phyloP scores from a whole-genome alignment of 768 basidiomycete species.

The Panus rudis region DNA sequence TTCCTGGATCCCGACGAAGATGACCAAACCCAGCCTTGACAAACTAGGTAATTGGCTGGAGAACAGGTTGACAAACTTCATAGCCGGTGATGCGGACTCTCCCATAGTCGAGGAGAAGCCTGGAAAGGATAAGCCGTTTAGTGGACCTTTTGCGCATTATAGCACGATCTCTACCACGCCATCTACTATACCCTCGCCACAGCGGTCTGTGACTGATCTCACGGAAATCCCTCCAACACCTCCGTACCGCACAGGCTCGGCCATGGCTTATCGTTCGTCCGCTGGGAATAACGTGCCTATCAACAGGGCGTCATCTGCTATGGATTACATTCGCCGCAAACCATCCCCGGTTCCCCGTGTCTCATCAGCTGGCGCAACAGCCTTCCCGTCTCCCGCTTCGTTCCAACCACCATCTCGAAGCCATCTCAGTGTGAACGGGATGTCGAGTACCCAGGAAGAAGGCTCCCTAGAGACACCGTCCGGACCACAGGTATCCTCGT shows the following conservation, averaged over 20 bases:
- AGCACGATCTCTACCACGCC: constrained; percentile 78
- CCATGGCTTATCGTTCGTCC: constrained; percentile 50
- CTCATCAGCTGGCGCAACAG: constrained; percentile 42
- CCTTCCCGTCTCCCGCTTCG: constrained; percentile 22
- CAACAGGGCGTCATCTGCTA: constrained; percentile 71
- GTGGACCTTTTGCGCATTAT: constrained; percentile 90
- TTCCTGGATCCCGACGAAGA: constrained; percentile 84
- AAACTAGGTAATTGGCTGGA: constrained; percentile 90
- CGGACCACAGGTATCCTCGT: constrained; percentile 21
- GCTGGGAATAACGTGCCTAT: constrained; percentile 43
- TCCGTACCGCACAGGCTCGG: constrained; percentile 61
- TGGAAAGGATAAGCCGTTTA: constrained; percentile 36
- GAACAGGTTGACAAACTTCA: constrained; percentile 87
- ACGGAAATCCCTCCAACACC: constrained; percentile 31
- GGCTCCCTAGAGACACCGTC: constrained; percentile 19
- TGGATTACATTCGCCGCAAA: constrained; percentile 61
- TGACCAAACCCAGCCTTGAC: constrained; percentile 87
- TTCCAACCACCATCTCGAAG: constrained; percentile 7
- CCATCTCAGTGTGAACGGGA: no score
- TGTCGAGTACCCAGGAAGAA: constrained; percentile 10
- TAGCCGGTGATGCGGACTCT: constrained; percentile 81
- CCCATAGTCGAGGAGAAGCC: constrained; percentile 29
- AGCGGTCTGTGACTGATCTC: constrained; percentile 42
- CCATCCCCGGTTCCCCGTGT: constrained; percentile 49
- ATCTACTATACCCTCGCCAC: constrained; percentile 73